Evolutionary conservation across 192 early-diverging fungal genomes (phyloP), one percentile per base, ranked within the genome.

Genomic region (Entrophospora sp.): DNA sequence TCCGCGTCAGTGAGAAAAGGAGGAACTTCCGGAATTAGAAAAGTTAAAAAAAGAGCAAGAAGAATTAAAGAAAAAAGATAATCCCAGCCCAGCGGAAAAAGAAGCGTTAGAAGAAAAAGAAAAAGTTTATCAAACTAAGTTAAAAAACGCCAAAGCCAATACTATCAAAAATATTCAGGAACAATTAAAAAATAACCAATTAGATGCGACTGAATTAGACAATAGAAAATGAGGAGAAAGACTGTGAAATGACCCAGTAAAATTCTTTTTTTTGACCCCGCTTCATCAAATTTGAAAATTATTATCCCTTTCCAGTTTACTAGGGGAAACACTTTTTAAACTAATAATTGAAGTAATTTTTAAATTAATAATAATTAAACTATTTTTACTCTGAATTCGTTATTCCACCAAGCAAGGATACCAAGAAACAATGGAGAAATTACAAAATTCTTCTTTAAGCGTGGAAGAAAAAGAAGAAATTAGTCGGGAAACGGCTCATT

Each of bases 151-250:
- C 22, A 51, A 51, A 51, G 22, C n/a, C 8, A 10, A 51, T 20
- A 51, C 48, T 51, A 51, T 51, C 24, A 22, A 51, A 51, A 51
- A 51, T 51, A 51, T 51, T 51, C 48, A 51, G 20, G 20, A 51
- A 3, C 48, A 51, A 22, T 24, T 51, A 51, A 28, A 24, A 22
- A 20, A 51, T 24, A 51, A 51, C 24, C 2, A 51, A 1, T 51
- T 51, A 51, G 10, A 22, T 51, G 24, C 24, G n/a, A 51, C 48
- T 2, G 48, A 51, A 51, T 10, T 51, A 51, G 48, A 51, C 24
- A 22, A 51, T 24, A 10, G 22, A 51, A 51, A 22, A 1, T 5
- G 3, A 51, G 1, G 48, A 2, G 3, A 24, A 10, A 1, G 24
- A 51, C n/a, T 24, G 20, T 24, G 3, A 12, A 3, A 20, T 22